Evolutionary conservation across 2,329 filamentous ascomycete species (phyloP).

Genomic region (Metarhizium humberi): DNA sequence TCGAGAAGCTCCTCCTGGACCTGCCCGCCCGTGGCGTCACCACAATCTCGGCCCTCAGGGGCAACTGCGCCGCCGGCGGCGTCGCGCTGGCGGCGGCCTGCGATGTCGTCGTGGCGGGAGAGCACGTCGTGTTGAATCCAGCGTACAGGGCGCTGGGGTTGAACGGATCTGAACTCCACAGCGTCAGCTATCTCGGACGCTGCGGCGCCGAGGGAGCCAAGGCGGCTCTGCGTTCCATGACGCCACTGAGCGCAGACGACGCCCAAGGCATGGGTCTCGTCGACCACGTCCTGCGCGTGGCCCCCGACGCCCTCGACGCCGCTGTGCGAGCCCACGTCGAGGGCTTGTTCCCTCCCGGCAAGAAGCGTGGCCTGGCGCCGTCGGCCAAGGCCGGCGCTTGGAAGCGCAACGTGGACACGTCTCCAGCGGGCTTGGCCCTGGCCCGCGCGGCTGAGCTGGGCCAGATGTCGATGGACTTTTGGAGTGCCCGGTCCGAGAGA

Average conservation of each 20-base stretch:
- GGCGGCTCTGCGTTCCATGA: slow-evolving; percentile 25
- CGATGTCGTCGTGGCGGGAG: slow-evolving; percentile 25
- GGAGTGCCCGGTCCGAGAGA: slow-evolving; percentile 24
- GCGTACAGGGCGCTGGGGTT: slow-evolving; percentile 28
- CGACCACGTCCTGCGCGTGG: slow-evolving; percentile 27
- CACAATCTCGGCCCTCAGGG: slow-evolving; percentile 28
- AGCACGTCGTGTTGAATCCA: slow-evolving; percentile 30
- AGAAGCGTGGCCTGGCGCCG: neutral
- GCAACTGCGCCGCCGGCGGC: slow-evolving; percentile 33
- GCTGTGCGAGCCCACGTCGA: slow-evolving; percentile 25
- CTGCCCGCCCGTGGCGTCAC: slow-evolving; percentile 24
- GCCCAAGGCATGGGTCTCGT: slow-evolving; percentile 28
- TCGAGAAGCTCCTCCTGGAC: slow-evolving; percentile 26
- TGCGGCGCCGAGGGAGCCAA: slow-evolving; percentile 22
- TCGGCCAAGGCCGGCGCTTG: slow-evolving; percentile 13
- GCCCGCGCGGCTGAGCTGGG: slow-evolving; percentile 26
- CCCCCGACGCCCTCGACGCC: slow-evolving; percentile 21
- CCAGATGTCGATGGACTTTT: slow-evolving; percentile 33
- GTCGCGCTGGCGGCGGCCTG: slow-evolving; percentile 30
- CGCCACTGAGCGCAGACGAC: slow-evolving; percentile 26
- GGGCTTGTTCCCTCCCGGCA: slow-evolving; percentile 10
- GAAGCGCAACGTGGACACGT: slow-evolving; percentile 25
- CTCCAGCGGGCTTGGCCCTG: slow-evolving; percentile 18
- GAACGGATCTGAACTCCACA: slow-evolving; percentile 32
- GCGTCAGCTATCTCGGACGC: slow-evolving; percentile 27